Base-by-base conservation (phyloP, 1,139 yeast genomes). In the Pichia sp. region DNA sequence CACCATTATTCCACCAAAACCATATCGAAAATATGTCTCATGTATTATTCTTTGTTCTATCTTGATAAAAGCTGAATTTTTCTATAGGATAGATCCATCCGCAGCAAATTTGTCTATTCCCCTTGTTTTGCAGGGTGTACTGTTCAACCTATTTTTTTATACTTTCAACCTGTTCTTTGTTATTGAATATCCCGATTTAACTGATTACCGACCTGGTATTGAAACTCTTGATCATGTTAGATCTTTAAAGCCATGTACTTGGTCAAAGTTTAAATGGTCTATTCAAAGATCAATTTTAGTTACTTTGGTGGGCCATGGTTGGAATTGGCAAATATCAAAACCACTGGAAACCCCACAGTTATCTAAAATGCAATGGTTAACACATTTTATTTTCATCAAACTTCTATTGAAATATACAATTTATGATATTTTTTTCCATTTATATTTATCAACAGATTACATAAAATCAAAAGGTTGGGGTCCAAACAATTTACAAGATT, bases 141-240 rank as follows among this genome's bases (percentile, higher is more conserved):
- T 58, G 13, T 42, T 47, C 4, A 48, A 55, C 8, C 30, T 56
- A 13, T 53, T 49, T 29, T 53, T 58, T 8, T 49, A 55, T 33
- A 57, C 61, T 1, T 31, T 52, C 8, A 53, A 52, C 16, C 8
- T 57, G 1, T 57, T 57, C 43, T 39, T 51, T 5, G 41, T 58
- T 6, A 52, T 42, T 10, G 60, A 58, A 44, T 58, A 54, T 36
- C 61, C 61, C 5, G 61, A 58, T 34, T 42, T 54, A 2, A 44
- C 48, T 4, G 59, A 58, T 39, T 57, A 50, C 44, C 46, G 58
- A 42, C 42, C 49, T 1, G 41, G 39, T 1, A 16, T 42, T 25
- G 61, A 57, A 38, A 51, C 53, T 5, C 47, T 45, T 14, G 52
- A 56, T 11, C 18, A 54, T 5, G 60, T 56, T 5, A 44, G 34